A percentile compares a stretch with the other conserved stretches of the same genome.
Evolutionary conservation across 2,329 filamentous ascomycete species (phyloP).

Genomic region (Diaporthe vexans): DNA sequence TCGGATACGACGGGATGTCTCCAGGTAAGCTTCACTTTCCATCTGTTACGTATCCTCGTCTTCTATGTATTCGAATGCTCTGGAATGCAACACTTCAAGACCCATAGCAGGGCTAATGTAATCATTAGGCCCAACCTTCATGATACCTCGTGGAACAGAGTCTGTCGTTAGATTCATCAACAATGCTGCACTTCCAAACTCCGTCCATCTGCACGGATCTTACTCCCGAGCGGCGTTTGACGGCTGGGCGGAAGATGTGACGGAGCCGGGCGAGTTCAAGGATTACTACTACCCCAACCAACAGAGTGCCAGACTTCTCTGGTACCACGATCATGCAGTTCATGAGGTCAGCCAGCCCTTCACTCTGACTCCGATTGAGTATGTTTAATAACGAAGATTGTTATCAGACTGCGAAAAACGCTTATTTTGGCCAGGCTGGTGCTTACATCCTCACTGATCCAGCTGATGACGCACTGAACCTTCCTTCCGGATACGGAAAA

Average conservation of each 20-base stretch:
- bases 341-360: slow-evolving; percentile 45
- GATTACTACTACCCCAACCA: slow-evolving; percentile 74
- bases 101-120: too few species aligned
- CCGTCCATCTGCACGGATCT: slow-evolving; percentile 69
- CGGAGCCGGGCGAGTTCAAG: slow-evolving; percentile 66
- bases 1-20: slow-evolving; percentile 67
- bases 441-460: slow-evolving; percentile 68
- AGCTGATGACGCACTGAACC: slow-evolving; percentile 60
- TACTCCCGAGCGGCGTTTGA: slow-evolving; percentile 63
- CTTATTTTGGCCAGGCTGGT: slow-evolving; percentile 69
- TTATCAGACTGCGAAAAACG: slow-evolving; percentile 64
- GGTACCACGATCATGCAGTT: slow-evolving; percentile 68
- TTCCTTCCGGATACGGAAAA: slow-evolving; percentile 63
- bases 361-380: slow-evolving; percentile 16
- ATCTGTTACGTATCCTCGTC: too few species aligned
- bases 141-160: slow-evolving; percentile 63
- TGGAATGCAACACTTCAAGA: too few species aligned
- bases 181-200: slow-evolving; percentile 57
- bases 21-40: slow-evolving; percentile 48
- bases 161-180: slow-evolving; percentile 68
- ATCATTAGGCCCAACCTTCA: slow-evolving; percentile 62
- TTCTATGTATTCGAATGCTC: too few species aligned
- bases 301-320: slow-evolving; percentile 66
- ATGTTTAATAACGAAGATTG: slow-evolving; percentile 44
- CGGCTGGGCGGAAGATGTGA: slow-evolving; percentile 65